Evolutionary conservation across 192 early-diverging fungal species (phyloP), one percentile per base, ranked within the genome.

Genomic region (Paraglomus brasilianum): DNA sequence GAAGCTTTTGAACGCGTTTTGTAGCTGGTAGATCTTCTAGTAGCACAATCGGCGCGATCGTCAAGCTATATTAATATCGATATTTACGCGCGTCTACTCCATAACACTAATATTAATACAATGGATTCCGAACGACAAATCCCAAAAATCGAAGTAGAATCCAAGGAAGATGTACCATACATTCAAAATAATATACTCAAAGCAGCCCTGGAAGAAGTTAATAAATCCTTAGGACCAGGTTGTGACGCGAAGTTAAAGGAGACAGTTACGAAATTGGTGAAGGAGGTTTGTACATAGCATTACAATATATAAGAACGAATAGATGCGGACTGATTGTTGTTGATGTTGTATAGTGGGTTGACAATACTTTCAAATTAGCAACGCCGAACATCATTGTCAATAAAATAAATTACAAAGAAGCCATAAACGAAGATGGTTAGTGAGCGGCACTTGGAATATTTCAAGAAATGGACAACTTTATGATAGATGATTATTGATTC

Each of bases 311-410:
- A 30, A 1, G 30, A 2, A 2, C 3, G 30, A 30, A 30, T 30
- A 30, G 3, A 30, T 30, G 30, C 30, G 3, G 30, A 30, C 30
- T 30, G 30, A 30, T 56, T 19, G 7, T 63, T 63, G 6, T 45
- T 22, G 3, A 36, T 39, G 36, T 39, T 59, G 10, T 9, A 11
- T n/a, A 63, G 61, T 63, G 61, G 61, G 11, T 47, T 21, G 17
- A 63, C n/a, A 30, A 63, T 24, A 63, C 61, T 42, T 63, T 63
- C 47, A 39, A 63, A 22, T 46, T 63, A 2, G 17, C 17, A 10
- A 22, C 61, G 14, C 61, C 61, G 30, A 63, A 63, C 47, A 30
- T 63, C 5, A 17, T 46, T 30, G 61, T 63, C 13, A 63, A 63
- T 21, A 45, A 41, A 46, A 45, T 63, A 19, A n/a, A 42, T 63